These are phyloP conservation scores for Triangularia verruculosa DNA, from an alignment of 2,329 filamentous ascomycete genomes.

Conservation along the genomic window DNA sequence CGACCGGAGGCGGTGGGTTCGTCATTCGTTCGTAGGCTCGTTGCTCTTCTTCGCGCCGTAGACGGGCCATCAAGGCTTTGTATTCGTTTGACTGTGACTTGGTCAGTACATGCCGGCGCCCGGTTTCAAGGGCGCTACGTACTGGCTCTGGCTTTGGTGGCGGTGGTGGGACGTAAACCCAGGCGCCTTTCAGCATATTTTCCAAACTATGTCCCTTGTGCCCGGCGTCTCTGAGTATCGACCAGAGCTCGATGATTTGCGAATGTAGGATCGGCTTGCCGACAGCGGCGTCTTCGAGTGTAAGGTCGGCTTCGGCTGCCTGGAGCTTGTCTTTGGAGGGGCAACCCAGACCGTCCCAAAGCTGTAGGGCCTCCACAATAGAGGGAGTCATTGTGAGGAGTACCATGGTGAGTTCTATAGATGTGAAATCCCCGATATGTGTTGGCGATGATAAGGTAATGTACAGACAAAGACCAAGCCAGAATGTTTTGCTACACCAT, in stretches of 20 bases:
- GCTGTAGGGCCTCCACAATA: constrained; percentile 60
- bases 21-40: constrained; percentile 79
- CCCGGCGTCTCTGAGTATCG: constrained; percentile 40
- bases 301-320: constrained; percentile 40
- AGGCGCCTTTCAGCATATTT: constrained; percentile 66
- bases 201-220: constrained; percentile 56
- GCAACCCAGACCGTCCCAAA: constrained; percentile 26
- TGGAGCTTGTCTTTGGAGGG: constrained; percentile 10
- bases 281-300: constrained; percentile 46
- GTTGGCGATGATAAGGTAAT: background rate
- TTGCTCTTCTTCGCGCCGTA: constrained; percentile 79
- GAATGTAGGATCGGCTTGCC: constrained; percentile 70
- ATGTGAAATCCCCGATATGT: background rate
- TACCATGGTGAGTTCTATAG: constrained; percentile 56
- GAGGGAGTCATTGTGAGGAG: constrained; percentile 71
- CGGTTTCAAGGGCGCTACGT: constrained; percentile 6
- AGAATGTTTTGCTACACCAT: background rate
- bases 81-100: constrained; percentile 68
- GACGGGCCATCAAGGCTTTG: constrained; percentile 79
- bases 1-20: constrained; percentile 53
- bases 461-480: background rate
- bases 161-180: constrained; percentile 74
- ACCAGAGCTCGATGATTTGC: constrained; percentile 64
- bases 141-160: constrained; percentile 75
- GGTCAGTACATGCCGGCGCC: constrained; percentile 4